Conservation (phyloP, 2,329 filamentous ascomycete species). For the Furcasterigmium sp. region DNA sequence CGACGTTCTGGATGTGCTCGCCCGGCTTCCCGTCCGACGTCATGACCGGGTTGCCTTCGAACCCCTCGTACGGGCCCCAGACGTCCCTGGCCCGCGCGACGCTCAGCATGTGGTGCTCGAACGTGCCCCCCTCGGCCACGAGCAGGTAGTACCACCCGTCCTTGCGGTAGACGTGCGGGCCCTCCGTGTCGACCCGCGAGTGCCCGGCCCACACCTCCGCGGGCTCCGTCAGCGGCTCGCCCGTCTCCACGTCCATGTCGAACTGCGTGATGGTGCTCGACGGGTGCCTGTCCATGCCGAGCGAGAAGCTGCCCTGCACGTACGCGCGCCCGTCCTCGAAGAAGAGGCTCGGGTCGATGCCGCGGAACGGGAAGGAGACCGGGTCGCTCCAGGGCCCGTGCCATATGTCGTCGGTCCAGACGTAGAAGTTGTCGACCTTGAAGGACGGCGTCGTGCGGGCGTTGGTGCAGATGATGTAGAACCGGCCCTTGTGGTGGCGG, state of each 20-base stretch:
- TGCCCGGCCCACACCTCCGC: constrained; percentile 12
- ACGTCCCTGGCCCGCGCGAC: constrained; percentile 15
- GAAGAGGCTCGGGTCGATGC: constrained; percentile 43
- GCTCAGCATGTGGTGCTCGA: constrained; percentile 17
- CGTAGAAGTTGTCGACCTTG: constrained; percentile 14
- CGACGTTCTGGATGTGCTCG: constrained; percentile 44
- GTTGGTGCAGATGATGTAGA: constrained; percentile 21
- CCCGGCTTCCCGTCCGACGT: constrained; percentile 34
- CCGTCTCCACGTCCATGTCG: constrained; percentile 15
- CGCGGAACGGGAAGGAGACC: constrained; percentile 29
- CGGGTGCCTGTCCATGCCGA: background rate
- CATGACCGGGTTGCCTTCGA: constrained; percentile 36
- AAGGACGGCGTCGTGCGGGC: background rate
- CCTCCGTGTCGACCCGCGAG: constrained; percentile 20
- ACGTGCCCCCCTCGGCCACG: constrained; percentile 34
- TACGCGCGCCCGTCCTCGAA: constrained; percentile 31
- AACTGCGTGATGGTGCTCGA: constrained; percentile 12
- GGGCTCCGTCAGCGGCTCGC: constrained; percentile 13
- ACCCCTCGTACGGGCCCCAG: constrained; percentile 20
- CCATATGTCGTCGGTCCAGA: constrained; percentile 17
- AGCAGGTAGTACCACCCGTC: constrained; percentile 32
- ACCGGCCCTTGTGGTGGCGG: constrained; percentile 14
- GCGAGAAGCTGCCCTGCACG: constrained; percentile 16
- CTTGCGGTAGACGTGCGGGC: constrained; percentile 28
- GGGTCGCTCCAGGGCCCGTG: constrained; percentile 20